These are phyloP conservation scores for Mortierella hygrophila DNA, from an alignment of 192 early-diverging fungal genomes.

Conservation along the genomic window DNA sequence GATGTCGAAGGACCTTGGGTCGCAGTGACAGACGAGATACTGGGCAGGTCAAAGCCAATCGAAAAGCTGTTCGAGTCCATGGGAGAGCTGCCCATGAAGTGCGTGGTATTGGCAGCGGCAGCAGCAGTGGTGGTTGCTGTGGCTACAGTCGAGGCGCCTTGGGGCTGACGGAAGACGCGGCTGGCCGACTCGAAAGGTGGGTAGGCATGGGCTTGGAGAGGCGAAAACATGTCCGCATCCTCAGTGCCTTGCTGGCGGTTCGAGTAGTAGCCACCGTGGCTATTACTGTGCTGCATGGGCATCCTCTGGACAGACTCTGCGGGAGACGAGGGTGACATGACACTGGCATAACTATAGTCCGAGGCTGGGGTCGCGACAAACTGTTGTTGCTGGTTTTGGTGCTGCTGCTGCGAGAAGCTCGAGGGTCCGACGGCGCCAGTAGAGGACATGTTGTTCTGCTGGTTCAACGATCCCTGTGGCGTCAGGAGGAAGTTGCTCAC, in stretches of 20 bases:
- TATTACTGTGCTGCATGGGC: constrained; percentile 17
- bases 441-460: not conserved
- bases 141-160: constrained; percentile 1
- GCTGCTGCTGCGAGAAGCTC: constrained; percentile 13
- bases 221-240: constrained; percentile 51
- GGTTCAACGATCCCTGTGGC: constrained; percentile 7
- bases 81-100: not conserved
- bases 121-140: not conserved
- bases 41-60: constrained; percentile 29
- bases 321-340: constrained; percentile 50
- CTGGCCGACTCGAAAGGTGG: constrained; percentile 38
- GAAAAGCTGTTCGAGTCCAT: constrained; percentile 16
- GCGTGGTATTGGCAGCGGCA: not conserved
- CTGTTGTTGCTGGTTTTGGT: constrained; percentile 41
- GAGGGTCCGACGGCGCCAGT: not conserved
- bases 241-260: constrained; percentile 20
- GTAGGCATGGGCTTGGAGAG: constrained; percentile 39
- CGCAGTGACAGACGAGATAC: constrained; percentile 15
- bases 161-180: constrained; percentile 27
- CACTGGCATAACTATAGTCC: constrained; percentile 48
- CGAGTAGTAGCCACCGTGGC: not conserved
- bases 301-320: constrained; percentile 46
- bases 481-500: constrained; percentile 47
- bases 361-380: constrained; percentile 48
- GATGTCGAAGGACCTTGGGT: not conserved